phyloP scores from a whole-genome alignment of 2,329 filamentous ascomycete genomes.

The Ambrosiella cleistominuta region DNA sequence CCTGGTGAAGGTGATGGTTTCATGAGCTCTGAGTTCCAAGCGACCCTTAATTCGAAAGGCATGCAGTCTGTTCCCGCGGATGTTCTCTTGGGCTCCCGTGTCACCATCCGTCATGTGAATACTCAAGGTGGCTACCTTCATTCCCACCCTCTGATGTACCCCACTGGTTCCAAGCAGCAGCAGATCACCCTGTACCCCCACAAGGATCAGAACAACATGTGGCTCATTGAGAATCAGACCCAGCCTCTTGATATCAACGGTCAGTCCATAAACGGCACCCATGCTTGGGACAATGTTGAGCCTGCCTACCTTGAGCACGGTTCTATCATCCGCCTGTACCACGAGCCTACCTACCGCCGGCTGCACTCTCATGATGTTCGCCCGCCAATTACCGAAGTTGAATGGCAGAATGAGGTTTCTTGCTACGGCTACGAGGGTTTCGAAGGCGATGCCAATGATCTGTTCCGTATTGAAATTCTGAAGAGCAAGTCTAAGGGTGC shows the following conservation, averaged over 20 bases:
- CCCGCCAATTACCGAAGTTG: conserved; percentile 65
- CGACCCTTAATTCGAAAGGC: conserved; percentile 85
- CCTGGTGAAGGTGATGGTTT: conserved; percentile 96
- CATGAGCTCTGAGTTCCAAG: conserved; percentile 99
- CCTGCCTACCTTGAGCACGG: conserved; percentile 60
- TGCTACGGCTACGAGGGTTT: conserved; percentile 97
- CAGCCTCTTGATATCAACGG: conserved; percentile 66
- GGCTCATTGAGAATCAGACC: conserved; percentile 88
- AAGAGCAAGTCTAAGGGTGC: conserved; percentile 69
- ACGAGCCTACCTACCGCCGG: conserved; percentile 65
- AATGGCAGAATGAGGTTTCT: conserved; percentile 93
- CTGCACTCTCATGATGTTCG: conserved; percentile 94
- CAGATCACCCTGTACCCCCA: conserved; percentile 97
- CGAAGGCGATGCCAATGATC: conserved; percentile 87
- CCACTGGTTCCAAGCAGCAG: conserved; percentile 92
- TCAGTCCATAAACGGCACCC: conserved; percentile 59
- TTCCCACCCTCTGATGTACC: conserved; percentile 95
- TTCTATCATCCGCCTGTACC: conserved; percentile 65
- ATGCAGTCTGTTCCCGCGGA: conserved; percentile 94
- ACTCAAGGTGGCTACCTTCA: conserved; percentile 96
- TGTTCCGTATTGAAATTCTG: conserved; percentile 88
- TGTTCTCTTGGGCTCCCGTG: conserved; percentile 71
- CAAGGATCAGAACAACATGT: conserved; percentile 97
- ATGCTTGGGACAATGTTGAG: conserved; percentile 64
- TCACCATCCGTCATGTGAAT: conserved; percentile 82